These are phyloP conservation scores for Tremellales sp. DNA, from an alignment of 1,284 basidiomycete genomes.

Conservation along the genomic window DNA sequence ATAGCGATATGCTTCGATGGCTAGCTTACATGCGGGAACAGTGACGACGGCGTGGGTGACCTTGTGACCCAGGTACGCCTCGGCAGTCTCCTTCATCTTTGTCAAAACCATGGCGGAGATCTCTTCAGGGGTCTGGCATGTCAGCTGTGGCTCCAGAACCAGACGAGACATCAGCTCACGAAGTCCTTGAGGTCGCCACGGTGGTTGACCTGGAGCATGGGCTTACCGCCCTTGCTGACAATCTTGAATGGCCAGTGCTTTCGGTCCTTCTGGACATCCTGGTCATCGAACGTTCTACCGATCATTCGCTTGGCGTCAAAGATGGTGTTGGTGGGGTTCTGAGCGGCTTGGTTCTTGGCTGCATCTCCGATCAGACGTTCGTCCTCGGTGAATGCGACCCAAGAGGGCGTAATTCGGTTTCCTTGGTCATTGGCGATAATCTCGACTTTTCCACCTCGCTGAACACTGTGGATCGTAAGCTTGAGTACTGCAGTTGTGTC, in stretches of 20 bases:
- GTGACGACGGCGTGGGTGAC: conserved; percentile 98
- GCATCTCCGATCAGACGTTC: conserved; percentile 73
- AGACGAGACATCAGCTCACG: conserved; percentile 18
- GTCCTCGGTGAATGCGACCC: conserved; percentile 85
- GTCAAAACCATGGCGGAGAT: conserved; percentile 83
- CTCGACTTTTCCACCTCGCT: conserved; percentile 87
- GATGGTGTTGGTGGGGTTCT: conserved; percentile 58
- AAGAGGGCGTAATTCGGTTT: conserved; percentile 94
- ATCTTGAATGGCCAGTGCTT: conserved; percentile 95
- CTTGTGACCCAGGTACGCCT: conserved; percentile 93
- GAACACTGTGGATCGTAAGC: conserved; percentile 61
- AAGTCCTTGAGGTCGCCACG: conserved; percentile 81
- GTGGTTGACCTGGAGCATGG: conserved; percentile 83
- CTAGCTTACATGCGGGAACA: conserved; percentile 72
- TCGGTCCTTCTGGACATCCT: conserved; percentile 61
- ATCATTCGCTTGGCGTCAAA: conserved; percentile 90
- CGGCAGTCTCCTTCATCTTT: conserved; percentile 99
- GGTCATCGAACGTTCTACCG: conserved; percentile 76
- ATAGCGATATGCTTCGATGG: background rate
- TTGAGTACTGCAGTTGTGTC: background rate
- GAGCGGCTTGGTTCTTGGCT: conserved; percentile 59
- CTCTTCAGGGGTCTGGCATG: conserved; percentile 45
- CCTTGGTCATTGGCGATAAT: conserved; percentile 98
- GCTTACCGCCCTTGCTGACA: conserved; percentile 76
- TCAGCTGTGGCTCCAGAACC: conserved; percentile 12